Evolutionary conservation across 2,329 filamentous ascomycete species (phyloP).

Genomic region (Verticillium dahliae): DNA sequence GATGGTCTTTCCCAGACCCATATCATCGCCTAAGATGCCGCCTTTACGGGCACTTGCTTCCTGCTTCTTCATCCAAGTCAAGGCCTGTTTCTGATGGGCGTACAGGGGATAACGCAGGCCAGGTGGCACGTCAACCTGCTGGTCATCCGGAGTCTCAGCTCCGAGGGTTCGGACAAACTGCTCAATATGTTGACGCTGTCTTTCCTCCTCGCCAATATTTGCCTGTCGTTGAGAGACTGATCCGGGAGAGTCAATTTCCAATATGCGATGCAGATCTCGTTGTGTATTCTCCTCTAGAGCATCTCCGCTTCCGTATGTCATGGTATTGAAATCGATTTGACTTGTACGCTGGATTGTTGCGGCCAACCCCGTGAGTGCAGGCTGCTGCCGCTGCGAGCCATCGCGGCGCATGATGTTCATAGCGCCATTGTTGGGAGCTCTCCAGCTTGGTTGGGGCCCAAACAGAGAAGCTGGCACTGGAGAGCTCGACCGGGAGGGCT

Average conservation of each 20-base stretch:
- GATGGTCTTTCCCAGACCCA: constrained; percentile 81
- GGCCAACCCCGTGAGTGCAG: background rate
- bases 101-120: constrained; percentile 65
- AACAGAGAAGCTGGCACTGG: background rate
- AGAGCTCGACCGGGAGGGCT: background rate
- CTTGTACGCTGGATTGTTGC: constrained; percentile 1
- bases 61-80: constrained; percentile 71
- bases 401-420: background rate
- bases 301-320: constrained; percentile 26
- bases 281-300: constrained; percentile 17
- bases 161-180: background rate
- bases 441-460: background rate
- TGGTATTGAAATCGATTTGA: constrained; percentile 8
- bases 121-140: constrained; percentile 62
- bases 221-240: background rate
- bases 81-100: constrained; percentile 72
- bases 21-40: constrained; percentile 72
- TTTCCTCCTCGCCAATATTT: background rate
- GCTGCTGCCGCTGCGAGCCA: background rate
- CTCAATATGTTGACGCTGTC: background rate
- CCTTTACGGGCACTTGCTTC: constrained; percentile 71
- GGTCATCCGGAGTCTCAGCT: constrained; percentile 53
- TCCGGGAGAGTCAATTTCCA: background rate
- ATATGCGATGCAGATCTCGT: constrained; percentile 1
- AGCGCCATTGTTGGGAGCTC: background rate